A percentile compares a stretch with the other conserved stretches of the same genome.
These are phyloP conservation scores for Teunomyces cretensis DNA, from an alignment of 805 yeast species.

Conservation along the genomic window DNA sequence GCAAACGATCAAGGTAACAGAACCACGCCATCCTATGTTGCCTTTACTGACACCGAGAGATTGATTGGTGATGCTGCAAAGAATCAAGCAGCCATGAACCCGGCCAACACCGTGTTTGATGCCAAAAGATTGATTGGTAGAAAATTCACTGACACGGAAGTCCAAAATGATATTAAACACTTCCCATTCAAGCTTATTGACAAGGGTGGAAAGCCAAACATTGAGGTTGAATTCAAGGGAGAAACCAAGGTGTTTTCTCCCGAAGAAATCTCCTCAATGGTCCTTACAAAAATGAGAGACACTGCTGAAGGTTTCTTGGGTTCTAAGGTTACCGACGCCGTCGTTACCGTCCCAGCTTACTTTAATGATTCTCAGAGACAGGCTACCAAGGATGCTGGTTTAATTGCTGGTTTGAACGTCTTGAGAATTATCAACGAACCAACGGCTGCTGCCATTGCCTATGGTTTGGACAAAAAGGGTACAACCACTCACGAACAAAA, in stretches of 20 bases:
- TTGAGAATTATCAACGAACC: constrained; percentile 46
- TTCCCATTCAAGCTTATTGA: constrained; percentile 82
- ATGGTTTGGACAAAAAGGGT: constrained; percentile 48
- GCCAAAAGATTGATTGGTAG: constrained; percentile 93
- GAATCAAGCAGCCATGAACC: constrained; percentile 98
- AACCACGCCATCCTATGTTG: constrained; percentile 96
- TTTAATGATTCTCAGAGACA: constrained; percentile 46
- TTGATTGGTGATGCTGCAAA: constrained; percentile 97
- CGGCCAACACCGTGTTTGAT: constrained; percentile 88
- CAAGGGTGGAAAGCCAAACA: constrained; percentile 81
- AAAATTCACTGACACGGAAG: constrained; percentile 76
- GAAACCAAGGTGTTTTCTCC: constrained; percentile 86
- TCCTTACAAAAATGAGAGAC: constrained; percentile 87
- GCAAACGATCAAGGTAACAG: constrained; percentile 99
- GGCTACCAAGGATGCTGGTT: constrained; percentile 45
- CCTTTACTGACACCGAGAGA: constrained; percentile 93
- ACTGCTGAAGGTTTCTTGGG: constrained; percentile 93
- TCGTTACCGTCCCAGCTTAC: constrained; percentile 44
- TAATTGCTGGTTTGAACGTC: constrained; percentile 47
- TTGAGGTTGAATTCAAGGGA: constrained; percentile 85
- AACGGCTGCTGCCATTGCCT: constrained; percentile 47
- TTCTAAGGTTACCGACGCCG: constrained; percentile 61
- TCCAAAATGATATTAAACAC: constrained; percentile 77
- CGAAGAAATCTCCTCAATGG: constrained; percentile 93
- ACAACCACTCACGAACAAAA: constrained; percentile 70